These are phyloP conservation scores for Cryptococcus deneoformans DNA, from an alignment of 1,284 basidiomycete species.

Conservation along the genomic window DNA sequence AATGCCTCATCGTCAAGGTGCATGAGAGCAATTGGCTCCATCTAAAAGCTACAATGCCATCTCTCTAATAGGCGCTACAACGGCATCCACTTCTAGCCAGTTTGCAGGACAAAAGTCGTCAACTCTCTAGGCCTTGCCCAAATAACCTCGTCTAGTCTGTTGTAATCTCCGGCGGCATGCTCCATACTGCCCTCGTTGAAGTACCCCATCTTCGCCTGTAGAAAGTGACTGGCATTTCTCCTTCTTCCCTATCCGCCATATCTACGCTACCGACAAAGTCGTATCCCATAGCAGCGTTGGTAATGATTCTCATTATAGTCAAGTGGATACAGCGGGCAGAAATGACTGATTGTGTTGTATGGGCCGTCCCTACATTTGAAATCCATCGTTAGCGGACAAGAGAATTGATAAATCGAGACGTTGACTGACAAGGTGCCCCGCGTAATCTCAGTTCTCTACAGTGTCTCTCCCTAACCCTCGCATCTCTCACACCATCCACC, in stretches of 20 bases:
- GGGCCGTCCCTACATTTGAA: conserved; percentile 30
- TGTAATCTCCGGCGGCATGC: background rate
- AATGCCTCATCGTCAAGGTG: no score
- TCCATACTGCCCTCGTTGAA: conserved; percentile 8
- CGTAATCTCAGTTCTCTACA: conserved; percentile 42
- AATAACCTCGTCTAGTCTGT: background rate
- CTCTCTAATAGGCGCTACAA: no score
- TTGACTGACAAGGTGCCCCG: conserved; percentile 41
- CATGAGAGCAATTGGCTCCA: no score
- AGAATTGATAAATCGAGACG: background rate
- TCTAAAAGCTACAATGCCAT: no score
- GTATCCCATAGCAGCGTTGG: conserved; percentile 30
- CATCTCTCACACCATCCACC: conserved; percentile 41
- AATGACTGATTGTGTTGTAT: conserved; percentile 35
- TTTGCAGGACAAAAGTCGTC: no score
- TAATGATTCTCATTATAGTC: conserved; percentile 40
- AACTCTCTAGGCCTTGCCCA: no score
- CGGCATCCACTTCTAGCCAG: no score
- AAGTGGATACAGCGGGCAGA: conserved; percentile 42
- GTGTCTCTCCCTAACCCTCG: conserved; percentile 40
- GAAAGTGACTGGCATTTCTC: conserved; percentile 41
- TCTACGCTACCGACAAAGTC: conserved; percentile 38
- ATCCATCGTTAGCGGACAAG: background rate
- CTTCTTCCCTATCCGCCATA: conserved; percentile 42
- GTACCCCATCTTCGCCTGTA: conserved; percentile 29